Conservation (phyloP, 768 basidiomycete genomes). For the Holtermannia corniformis region DNA sequence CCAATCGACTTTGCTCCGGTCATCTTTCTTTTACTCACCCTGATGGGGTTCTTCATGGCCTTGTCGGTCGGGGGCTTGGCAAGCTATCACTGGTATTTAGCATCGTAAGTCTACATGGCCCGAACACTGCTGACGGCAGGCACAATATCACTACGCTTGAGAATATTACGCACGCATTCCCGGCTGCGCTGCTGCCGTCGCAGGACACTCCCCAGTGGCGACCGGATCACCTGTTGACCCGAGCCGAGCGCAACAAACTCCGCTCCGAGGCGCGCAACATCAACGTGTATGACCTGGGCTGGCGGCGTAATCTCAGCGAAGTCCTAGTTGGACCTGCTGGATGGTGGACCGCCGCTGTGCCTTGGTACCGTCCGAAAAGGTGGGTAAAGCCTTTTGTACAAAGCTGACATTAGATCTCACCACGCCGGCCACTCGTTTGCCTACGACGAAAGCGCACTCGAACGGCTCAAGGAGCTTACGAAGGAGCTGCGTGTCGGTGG, state of each 20-base stretch:
- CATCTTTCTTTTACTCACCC: constrained; percentile 21
- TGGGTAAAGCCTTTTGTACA: background rate
- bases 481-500: constrained; percentile 17
- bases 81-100: constrained; percentile 30
- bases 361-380: background rate
- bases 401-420: background rate
- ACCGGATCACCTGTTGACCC: constrained; percentile 30
- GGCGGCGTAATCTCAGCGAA: constrained; percentile 21
- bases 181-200: constrained; percentile 19
- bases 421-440: constrained; percentile 9
- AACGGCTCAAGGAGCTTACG: constrained; percentile 14
- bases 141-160: constrained; percentile 33
- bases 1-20: constrained; percentile 23
- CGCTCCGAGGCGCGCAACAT: constrained; percentile 24
- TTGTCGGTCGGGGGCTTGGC: constrained; percentile 29
- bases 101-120: constrained; percentile 12
- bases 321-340: constrained; percentile 13
- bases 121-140: constrained; percentile 5
- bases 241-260: constrained; percentile 20
- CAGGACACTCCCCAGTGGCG: constrained; percentile 12
- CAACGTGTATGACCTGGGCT: constrained; percentile 36
- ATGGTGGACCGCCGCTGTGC: background rate
- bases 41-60: constrained; percentile 23
- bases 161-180: constrained; percentile 29
- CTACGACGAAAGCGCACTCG: constrained; percentile 10